Evolutionary conservation across 805 yeast genomes (phyloP), one percentile per base, ranked within the genome.

Genomic region (Metschnikowia hibisci): DNA sequence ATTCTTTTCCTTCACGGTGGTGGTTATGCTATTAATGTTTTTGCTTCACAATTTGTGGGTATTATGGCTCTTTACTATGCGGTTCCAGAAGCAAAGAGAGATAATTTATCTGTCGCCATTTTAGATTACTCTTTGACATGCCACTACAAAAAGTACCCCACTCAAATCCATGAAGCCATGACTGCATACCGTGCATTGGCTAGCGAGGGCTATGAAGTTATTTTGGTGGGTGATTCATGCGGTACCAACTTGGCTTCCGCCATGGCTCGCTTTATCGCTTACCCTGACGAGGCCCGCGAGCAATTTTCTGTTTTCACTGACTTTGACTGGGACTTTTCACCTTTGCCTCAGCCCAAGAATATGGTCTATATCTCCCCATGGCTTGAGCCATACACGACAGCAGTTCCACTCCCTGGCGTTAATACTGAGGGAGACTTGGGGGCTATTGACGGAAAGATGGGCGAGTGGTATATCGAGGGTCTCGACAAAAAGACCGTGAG

Each of bases 281-380:
- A 65, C 43, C 68, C 66, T 1, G 58, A 61, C 23, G 67, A 63
- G 43, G 56, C 64, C 1, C 43, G 44, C 13, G 40, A 35, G 18
- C 60, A 55, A n/a, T 64, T 64, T 39, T 39, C 47, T 6, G 41
- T 41, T 10, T 60, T 47, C 42, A 44, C 54, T 11, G 49, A 56
- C 18, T 57, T 58, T 33, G 39, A 31, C 4, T 57, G 56, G 53
- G 47, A 47, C 43, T 44, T 44, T 23, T 44, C 51, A 4, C 42
- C 51, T 1, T 46, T 59, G 42, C 58, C 60, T 2, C 64, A 63
- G 47, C 71, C 70, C 5, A 50, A 48, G 15, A 53, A 63, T 3
- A 45, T 59, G 29, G 45, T 64, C 3, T 52, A 63, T 36, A 43
- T 61, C 9, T 61, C 67, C 32, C 71, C 71, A 11, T 66, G 71